phyloP scores from a whole-genome alignment of 2,329 filamentous ascomycete genomes.

The Cylindrodendrum hubeiense region DNA sequence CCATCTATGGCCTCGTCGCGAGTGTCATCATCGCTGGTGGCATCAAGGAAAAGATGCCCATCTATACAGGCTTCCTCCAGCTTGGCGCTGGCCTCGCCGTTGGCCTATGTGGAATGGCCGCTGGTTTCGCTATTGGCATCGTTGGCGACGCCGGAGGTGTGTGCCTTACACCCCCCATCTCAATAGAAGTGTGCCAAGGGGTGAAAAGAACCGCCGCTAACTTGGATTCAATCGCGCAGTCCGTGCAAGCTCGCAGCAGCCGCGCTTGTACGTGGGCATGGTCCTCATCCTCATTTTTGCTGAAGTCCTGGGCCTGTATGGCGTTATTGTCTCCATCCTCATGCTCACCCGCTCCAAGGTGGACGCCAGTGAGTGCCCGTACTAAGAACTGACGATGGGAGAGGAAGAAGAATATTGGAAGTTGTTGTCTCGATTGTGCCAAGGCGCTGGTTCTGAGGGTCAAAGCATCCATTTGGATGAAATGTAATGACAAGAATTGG shows the following conservation, averaged over 20 bases:
- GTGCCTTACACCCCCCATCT: constrained; percentile 22
- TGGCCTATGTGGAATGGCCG: constrained; percentile 59
- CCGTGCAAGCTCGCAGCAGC: constrained; percentile 60
- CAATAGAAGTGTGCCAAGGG: neutral
- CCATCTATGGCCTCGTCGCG: constrained; percentile 60
- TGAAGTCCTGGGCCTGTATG: constrained; percentile 60
- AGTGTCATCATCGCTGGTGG: constrained; percentile 58
- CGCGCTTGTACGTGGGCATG: constrained; percentile 60
- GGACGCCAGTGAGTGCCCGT: constrained; percentile 54
- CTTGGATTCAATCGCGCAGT: constrained; percentile 42
- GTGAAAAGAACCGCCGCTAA: neutral
- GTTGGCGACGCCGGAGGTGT: constrained; percentile 59
- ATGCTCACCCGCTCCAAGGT: constrained; percentile 59
- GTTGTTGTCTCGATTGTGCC: neutral
- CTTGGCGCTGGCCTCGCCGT: constrained; percentile 58
- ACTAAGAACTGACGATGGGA: constrained; percentile 35
- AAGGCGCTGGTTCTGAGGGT: neutral
- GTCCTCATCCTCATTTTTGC: constrained; percentile 62
- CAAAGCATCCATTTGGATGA: constrained; percentile 9
- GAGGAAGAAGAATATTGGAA: neutral
- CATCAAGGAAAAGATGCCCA: constrained; percentile 55
- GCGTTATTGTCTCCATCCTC: constrained; percentile 61
- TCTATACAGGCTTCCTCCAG: constrained; percentile 58
- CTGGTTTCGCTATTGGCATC: constrained; percentile 61
- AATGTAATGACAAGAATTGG: constrained; percentile 37